These are phyloP conservation scores for Lachnum nothofagi DNA, from an alignment of 2,329 filamentous ascomycete species.

Conservation along the genomic window DNA sequence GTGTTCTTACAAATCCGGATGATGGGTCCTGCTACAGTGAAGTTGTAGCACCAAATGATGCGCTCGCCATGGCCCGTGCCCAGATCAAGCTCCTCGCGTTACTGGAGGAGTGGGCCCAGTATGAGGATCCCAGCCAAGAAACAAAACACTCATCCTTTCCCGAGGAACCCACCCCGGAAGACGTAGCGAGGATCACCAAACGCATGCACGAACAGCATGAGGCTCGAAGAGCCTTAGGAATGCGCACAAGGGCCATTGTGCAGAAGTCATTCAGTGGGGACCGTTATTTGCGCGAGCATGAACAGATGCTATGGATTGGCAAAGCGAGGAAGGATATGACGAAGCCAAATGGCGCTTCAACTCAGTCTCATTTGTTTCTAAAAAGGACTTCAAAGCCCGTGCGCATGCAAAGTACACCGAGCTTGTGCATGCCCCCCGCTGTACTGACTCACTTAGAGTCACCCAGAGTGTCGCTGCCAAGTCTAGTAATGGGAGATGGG, in stretches of 20 bases:
- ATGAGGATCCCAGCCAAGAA: conserved; percentile 43
- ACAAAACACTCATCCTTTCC: conserved; percentile 1
- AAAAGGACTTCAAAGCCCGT: neutral
- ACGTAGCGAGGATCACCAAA: conserved; percentile 47
- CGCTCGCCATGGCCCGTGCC: conserved; percentile 53
- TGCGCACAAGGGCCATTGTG: conserved; percentile 54
- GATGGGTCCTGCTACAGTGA: conserved; percentile 50
- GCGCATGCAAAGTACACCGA: neutral
- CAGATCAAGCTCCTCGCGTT: conserved; percentile 59
- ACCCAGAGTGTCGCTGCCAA: no score
- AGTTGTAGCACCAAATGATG: conserved; percentile 60
- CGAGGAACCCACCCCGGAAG: conserved; percentile 43
- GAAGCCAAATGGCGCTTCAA: neutral
- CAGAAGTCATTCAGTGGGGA: conserved; percentile 55
- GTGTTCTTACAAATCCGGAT: conserved; percentile 51
- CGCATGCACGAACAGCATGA: conserved; percentile 55
- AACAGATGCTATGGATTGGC: conserved; percentile 53
- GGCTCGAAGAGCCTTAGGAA: conserved; percentile 51
- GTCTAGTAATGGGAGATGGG: no score
- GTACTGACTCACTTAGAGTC: no score
- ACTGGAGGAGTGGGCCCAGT: conserved; percentile 56
- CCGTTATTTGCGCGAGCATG: conserved; percentile 56
- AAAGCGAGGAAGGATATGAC: conserved; percentile 12
- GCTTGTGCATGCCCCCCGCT: no score
- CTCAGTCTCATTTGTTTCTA: neutral